Base-by-base conservation (phyloP, 2,329 filamentous ascomycete genomes). In the Fusarium avenaceum region DNA sequence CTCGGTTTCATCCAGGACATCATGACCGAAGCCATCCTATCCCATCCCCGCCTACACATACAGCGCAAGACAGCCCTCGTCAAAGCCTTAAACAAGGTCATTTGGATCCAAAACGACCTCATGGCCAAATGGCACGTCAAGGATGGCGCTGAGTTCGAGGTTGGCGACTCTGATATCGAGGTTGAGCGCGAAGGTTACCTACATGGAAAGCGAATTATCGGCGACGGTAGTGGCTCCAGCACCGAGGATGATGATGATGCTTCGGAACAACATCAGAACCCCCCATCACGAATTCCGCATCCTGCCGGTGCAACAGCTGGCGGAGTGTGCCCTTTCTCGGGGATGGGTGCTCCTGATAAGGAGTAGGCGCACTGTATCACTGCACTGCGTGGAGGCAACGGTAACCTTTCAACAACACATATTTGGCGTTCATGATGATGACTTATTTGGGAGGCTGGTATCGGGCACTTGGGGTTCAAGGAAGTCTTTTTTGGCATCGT, bases 91-190 rank as follows among this genome's bases (percentile, higher is more conserved):
- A 88, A 88, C 65, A 95, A 96, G 77, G 89, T 95, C 26, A 90
- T 95, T 68, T 95, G 92, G 92, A 94, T 95, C 70, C 92, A 95
- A 79, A 95, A 95, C 75, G 92, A 95, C 77, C 83, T 95, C 30
- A 92, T 95, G 77, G 90, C 92, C n/a, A 92, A 91, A 77, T 94
- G 91, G 90, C 92, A 93, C 72, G 87, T 92, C 35, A 83, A 86
- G 33, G 89, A 92, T 68, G 89, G 89, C 49, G 86, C 89, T 35
- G 90, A 92, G 77, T 87, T 82, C 67, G 76, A 78, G 28, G 74
- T 78, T 2, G 79, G 79, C 17, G 80, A 82, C 14, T 82, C 82
- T 55, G 82, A 83, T 46, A 80, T 84, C 15, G 79, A 84, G 26
- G 76, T 87, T 44, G 88, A 91, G 74, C 80, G 82, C 52, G 90